Percentiles rank a stretch among this genome's conserved stretches.
Conservation (phyloP, 2,329 filamentous ascomycete species). For the Epichloe coenophiala region DNA sequence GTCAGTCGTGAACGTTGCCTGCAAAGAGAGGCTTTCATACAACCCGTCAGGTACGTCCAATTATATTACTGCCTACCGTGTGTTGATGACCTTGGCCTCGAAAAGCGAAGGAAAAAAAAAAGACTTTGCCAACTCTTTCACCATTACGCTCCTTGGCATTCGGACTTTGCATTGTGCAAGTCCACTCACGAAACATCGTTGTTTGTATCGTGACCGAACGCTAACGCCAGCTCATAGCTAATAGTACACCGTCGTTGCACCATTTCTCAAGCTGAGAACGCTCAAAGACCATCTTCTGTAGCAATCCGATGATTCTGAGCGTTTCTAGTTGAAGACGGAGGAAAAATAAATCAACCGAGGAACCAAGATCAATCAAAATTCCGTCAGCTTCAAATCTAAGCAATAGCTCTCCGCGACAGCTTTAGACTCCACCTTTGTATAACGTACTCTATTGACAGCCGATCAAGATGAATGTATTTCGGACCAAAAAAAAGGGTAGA, state of each 20-base stretch:
- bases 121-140: background rate
- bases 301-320: background rate
- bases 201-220: background rate
- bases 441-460: background rate
- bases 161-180: background rate
- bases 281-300: background rate
- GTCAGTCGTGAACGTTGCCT: background rate
- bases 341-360: background rate
- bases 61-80: background rate
- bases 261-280: background rate
- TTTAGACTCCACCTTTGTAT: background rate
- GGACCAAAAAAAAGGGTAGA: constrained; percentile 59
- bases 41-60: background rate
- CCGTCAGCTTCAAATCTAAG: background rate
- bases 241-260: background rate
- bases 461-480: constrained; percentile 55
- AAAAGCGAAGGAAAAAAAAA: background rate
- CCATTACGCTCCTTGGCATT: background rate
- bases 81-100: background rate
- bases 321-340: background rate
- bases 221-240: background rate
- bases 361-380: background rate
- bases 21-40: background rate
- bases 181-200: background rate
- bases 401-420: background rate